These are phyloP conservation scores for Salix caprea DNA, from an alignment of 345 rosid genomes.

Conservation along the genomic window DNA sequence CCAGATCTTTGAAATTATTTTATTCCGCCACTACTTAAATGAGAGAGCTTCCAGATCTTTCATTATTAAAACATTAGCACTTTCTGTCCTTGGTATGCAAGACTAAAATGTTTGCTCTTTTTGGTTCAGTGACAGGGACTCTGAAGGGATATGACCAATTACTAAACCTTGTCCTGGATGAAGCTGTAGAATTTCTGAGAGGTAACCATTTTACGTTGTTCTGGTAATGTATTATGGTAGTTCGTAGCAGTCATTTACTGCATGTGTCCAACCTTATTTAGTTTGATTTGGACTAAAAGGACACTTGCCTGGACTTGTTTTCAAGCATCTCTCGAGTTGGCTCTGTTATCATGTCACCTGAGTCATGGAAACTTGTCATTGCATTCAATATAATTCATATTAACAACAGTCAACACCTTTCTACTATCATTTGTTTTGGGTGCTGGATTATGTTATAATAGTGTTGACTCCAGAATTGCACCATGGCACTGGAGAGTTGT, in stretches of 20 bases:
- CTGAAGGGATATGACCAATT: conserved; percentile 92
- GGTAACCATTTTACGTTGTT: conserved; percentile 38
- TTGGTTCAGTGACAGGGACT: conserved; percentile 76
- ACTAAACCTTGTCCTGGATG: conserved; percentile 91
- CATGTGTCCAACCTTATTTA: not conserved
- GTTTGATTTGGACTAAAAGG: not conserved
- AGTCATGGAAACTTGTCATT: not conserved
- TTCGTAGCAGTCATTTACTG: not conserved
- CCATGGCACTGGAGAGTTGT: not conserved
- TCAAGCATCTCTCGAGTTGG: not conserved
- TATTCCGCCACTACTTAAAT: not conserved
- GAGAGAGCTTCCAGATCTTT: not conserved
- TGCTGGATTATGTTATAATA: not conserved
- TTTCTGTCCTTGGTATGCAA: not conserved
- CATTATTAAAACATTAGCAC: not conserved
- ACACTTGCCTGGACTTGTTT: not conserved
- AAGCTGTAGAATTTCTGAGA: conserved; percentile 75
- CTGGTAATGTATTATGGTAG: not conserved
- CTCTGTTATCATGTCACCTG: not conserved
- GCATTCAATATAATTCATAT: not conserved
- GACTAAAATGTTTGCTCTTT: not conserved
- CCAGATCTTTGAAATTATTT: not conserved
- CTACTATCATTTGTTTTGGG: not conserved
- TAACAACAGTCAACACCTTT: not conserved
- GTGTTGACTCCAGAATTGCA: not conserved